phyloP scores from a whole-genome alignment of 257 asterid species.

The Gentiana macrophylla region DNA sequence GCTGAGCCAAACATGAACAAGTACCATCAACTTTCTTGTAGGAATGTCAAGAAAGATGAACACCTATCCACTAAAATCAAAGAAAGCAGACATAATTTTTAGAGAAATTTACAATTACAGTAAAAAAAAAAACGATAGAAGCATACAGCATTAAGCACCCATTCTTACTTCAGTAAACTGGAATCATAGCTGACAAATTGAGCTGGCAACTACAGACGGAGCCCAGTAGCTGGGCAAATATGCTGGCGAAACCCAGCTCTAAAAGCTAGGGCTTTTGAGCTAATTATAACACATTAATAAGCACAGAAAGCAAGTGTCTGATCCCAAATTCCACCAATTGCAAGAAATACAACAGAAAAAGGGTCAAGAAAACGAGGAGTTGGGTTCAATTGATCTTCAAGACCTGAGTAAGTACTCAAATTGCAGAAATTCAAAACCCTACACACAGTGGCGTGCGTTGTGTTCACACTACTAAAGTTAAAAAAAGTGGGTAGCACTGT shows the following conservation, averaged over 20 bases:
- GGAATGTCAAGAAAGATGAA: no score
- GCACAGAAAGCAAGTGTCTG: slow-evolving; percentile 27
- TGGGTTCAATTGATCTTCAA: no score
- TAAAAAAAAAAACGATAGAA: slow-evolving; percentile 5
- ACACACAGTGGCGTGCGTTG: slow-evolving; percentile 5
- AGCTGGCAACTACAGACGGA: slow-evolving; percentile 7
- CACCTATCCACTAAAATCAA: background rate
- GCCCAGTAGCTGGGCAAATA: slow-evolving; percentile 26
- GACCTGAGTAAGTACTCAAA: slow-evolving; percentile 16
- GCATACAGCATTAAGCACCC: background rate
- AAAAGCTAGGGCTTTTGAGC: slow-evolving; percentile 16
- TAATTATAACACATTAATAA: slow-evolving; percentile 23
- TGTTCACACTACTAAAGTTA: slow-evolving; percentile 21
- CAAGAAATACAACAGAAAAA: no score
- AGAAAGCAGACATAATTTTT: no score
- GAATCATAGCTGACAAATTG: slow-evolving; percentile 7
- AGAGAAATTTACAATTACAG: background rate
- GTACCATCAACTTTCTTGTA: background rate
- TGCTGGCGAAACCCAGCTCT: slow-evolving; percentile 21
- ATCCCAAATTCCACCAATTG: no score
- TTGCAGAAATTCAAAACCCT: slow-evolving; percentile 10
- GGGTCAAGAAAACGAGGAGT: no score
- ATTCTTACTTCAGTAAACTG: slow-evolving; percentile 13
- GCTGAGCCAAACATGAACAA: background rate
- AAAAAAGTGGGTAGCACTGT: background rate